Evolutionary conservation across 1,284 basidiomycete species (phyloP), one percentile per base, ranked within the genome.

Genomic region (Malassezia globosa): DNA sequence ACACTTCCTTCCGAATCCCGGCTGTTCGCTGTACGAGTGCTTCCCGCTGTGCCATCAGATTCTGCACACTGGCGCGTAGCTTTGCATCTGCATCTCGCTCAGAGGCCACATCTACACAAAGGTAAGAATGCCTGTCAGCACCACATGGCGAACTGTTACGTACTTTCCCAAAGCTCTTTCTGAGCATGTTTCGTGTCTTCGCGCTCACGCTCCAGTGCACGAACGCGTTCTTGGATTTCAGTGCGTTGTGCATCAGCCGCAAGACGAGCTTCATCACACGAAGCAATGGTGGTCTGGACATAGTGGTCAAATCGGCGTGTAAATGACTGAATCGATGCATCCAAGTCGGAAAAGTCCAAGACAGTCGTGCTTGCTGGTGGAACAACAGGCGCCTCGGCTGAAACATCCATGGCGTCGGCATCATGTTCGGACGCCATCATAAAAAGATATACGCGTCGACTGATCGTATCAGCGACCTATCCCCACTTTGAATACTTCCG

Each of bases 301-400:
- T 62, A 64, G 14, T 53, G 52, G 5, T 58, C 54, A 44, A 64
- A 64, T 34, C 60, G 54, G 14, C 48, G 50, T 1, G 49, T 52
- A 26, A 64, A 64, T n/a, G 48, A 46, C 26, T 55, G 53, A 10
- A 64, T 56, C 1, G 56, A 46, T 6, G 53, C 43, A 11, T 60
- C 51, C 36, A 62, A 55, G 42, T 49, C 53, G 31, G 55, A 56
- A 52, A 64, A 64, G 51, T 64, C 60, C n/a, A 64, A 55, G 4
- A 54, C 35, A 37, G 24, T 23, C 29, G 29, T 13, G 29, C 11
- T 11, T 11, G 29, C 29, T 31, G 29, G 16, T n/a, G n/a, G n/a
- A n/a, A n/a, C n/a, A n/a, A n/a, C n/a, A n/a, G n/a, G n/a, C n/a
- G n/a, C n/a, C n/a, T n/a, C n/a, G n/a, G n/a, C n/a, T n/a, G n/a